phyloP scores from a whole-genome alignment of 83 land plant genomes.

The Diphasiastrum complanatum region DNA sequence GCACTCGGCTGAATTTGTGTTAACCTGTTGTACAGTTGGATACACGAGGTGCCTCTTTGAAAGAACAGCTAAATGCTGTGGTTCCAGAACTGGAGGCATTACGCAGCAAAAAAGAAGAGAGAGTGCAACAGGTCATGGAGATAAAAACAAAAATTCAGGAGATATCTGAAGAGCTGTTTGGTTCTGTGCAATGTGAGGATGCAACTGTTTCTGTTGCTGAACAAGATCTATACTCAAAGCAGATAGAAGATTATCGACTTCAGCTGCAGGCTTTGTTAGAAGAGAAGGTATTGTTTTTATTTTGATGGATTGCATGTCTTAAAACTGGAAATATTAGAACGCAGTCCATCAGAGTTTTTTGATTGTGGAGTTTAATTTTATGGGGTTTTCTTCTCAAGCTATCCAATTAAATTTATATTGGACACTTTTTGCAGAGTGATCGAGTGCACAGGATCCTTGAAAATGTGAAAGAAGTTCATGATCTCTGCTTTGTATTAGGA shows the following conservation, averaged over 20 bases:
- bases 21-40: conserved; percentile 6
- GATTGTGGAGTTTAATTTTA: background rate
- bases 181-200: conserved; percentile 13
- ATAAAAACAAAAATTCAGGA: conserved; percentile 47
- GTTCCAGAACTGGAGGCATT: conserved; percentile 54
- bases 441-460: background rate
- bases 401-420: background rate
- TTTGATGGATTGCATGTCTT: conserved; percentile 1
- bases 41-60: conserved; percentile 47
- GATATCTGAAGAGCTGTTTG: conserved; percentile 55
- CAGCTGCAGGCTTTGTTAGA: conserved; percentile 50
- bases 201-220: conserved; percentile 29
- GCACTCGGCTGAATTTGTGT: background rate
- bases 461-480: conserved; percentile 3
- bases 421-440: conserved; percentile 4
- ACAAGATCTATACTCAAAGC: conserved; percentile 50
- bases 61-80: conserved; percentile 51
- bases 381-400: background rate
- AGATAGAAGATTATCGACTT: conserved; percentile 50
- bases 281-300: conserved; percentile 58
- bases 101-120: conserved; percentile 48
- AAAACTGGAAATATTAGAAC: background rate
- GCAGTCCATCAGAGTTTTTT: background rate
- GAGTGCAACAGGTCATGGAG: conserved; percentile 42
- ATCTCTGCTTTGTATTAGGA: no score